Percentiles rank a stretch among this genome's conserved stretches.
Evolutionary conservation across 768 basidiomycete genomes (phyloP).

Genomic region (Kwoniella botswanensis): DNA sequence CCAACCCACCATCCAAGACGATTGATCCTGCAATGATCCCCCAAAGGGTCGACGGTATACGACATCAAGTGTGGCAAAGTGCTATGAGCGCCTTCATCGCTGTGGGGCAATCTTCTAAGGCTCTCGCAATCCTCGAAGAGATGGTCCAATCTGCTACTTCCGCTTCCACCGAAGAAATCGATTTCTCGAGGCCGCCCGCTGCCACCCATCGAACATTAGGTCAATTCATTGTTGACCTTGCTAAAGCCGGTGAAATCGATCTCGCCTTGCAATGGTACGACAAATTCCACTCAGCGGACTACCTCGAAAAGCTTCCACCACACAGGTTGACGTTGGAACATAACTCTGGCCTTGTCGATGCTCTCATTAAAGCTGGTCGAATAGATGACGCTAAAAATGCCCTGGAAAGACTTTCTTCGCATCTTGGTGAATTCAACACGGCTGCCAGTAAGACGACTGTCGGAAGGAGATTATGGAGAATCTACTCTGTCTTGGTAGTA

Average conservation of each 20-base stretch:
- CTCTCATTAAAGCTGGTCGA: conserved; percentile 9
- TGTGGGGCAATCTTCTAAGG: conserved; percentile 68
- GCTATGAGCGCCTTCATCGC: conserved; percentile 73
- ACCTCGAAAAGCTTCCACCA: conserved; percentile 4
- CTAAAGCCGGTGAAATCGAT: conserved; percentile 27
- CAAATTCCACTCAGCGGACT: conserved; percentile 5
- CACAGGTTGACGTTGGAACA: conserved; percentile 22
- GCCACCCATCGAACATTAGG: conserved; percentile 24
- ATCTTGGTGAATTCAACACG: conserved; percentile 6
- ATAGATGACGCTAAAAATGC: conserved; percentile 1
- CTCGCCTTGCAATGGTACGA: conserved; percentile 27
- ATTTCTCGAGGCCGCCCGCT: conserved; percentile 4
- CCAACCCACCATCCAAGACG: neutral
- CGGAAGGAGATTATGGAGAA: conserved; percentile 10
- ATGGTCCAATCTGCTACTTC: conserved; percentile 66
- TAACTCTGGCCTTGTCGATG: conserved; percentile 12
- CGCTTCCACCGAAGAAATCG: conserved; percentile 31
- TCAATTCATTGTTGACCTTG: conserved; percentile 16
- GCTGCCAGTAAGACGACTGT: conserved; percentile 7
- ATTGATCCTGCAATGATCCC: neutral
- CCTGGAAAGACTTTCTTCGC: neutral
- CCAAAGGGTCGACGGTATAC: conserved; percentile 6
- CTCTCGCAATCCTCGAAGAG: conserved; percentile 69
- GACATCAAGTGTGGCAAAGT: conserved; percentile 16
- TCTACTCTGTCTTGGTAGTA: conserved; percentile 19